These are phyloP conservation scores for Aurantiochytrium sp. DNA, from an alignment of 108 stramenopile species.

Conservation along the genomic window DNA sequence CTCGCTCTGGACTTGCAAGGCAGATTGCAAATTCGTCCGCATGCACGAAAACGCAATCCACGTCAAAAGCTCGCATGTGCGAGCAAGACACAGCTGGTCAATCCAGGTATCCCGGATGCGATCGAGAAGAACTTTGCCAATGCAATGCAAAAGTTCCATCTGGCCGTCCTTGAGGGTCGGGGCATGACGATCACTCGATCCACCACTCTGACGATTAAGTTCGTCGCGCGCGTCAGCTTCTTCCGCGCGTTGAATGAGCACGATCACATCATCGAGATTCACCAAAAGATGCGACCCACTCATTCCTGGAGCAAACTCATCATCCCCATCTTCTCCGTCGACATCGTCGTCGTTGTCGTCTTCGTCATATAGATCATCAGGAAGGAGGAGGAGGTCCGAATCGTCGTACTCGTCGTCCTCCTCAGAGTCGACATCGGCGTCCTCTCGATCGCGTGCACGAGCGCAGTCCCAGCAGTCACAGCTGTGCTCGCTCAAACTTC, in stretches of 20 bases:
- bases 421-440: too few relatives aligned
- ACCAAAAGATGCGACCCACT: not conserved
- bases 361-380: not conserved
- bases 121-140: not conserved
- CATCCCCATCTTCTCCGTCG: not conserved
- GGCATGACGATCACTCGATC: not conserved
- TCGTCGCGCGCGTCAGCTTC: not conserved
- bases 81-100: not conserved
- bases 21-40: not conserved
- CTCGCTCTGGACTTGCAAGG: not conserved
- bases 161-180: not conserved
- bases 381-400: too few relatives aligned
- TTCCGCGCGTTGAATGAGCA: not conserved
- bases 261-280: not conserved
- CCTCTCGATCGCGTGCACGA: too few relatives aligned
- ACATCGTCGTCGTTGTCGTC: not conserved
- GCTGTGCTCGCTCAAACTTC: not conserved
- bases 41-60: not conserved
- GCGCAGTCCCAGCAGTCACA: not conserved
- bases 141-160: conserved; percentile 2
- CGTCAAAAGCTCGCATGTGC: not conserved
- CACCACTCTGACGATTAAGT: not conserved
- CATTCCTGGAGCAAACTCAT: not conserved
- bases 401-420: too few relatives aligned
- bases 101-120: not conserved